Base-by-base conservation (phyloP, 495 filamentous ascomycete species). In the Neurospora terricola region DNA sequence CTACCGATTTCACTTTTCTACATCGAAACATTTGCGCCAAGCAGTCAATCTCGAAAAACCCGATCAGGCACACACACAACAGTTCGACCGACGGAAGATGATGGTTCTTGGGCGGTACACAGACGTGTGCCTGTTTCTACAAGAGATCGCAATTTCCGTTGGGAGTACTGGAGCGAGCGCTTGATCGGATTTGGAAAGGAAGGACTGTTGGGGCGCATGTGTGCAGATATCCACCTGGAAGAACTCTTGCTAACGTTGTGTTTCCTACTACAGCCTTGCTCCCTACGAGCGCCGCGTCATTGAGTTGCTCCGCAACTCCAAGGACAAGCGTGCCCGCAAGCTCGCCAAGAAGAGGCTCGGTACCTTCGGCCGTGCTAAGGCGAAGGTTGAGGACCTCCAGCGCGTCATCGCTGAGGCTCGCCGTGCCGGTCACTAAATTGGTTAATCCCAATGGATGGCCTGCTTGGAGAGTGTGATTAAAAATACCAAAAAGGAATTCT, bases 341-440 rank as follows among this genome's bases (percentile, higher is more conserved):
- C 91, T 97, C 81, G 96, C 96, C 77, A 99, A 99, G 95, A 98
- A 97, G 91, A 89, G 96, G 86, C 94, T 99, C 87, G 96, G 96
- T 80, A 98, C 96, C 78, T 98, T 97, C 86, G 90, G 90, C 79
- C 94, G 96, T 81, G 96, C 94, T 77, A 99, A 99, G 95, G 88
- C 88, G 81, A 98, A 98, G 94, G 96, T 98, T 76, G 96, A 99
- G 83, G 94, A 97, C 87, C 92, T 99, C 86, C 91, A 93, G 86
- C 90, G 92, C 79, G 92, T 98, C 83, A 98, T 98, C 85, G 94
- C 94, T 78, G 96, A 99, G 89, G 90, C 93, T 77, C 93, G 96
- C 81, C 89, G 96, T 74, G 82, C 82, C 80, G 85, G 86, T 86
- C 92, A 94, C 89, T 94, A 93, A 89, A 86, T 77, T 80, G 77